Evolutionary conservation across 2,329 filamentous ascomycete species (phyloP).

Genomic region (Arthrobotrys megalospora): DNA sequence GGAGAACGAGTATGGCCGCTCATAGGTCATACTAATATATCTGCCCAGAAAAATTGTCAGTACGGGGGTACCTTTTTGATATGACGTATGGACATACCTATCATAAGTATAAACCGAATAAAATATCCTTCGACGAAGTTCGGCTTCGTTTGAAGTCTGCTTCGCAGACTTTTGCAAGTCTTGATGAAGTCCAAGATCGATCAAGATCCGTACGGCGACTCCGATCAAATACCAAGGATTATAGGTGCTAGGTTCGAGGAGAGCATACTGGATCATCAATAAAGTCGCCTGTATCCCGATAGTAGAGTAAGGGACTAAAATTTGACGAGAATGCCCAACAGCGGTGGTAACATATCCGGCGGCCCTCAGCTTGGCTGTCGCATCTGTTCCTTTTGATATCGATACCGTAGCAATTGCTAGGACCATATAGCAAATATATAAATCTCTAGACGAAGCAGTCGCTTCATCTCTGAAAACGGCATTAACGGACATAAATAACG

Average conservation of each 20-base stretch:
- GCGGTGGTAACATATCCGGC: constrained; percentile 76
- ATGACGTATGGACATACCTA: constrained; percentile 72
- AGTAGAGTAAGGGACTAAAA: constrained; percentile 86
- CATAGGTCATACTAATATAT: constrained; percentile 88
- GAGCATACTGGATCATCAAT: constrained; percentile 88
- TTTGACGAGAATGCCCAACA: constrained; percentile 82
- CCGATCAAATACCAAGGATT: constrained; percentile 95
- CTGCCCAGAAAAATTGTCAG: constrained; percentile 69
- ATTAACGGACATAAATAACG: constrained; percentile 83
- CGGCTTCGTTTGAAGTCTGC: constrained; percentile 78
- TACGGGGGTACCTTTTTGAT: not conserved
- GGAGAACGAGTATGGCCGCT: constrained; percentile 91
- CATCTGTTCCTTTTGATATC: constrained; percentile 64
- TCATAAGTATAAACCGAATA: constrained; percentile 93
- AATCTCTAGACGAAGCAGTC: constrained; percentile 78
- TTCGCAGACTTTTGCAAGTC: constrained; percentile 82
- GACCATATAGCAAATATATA: constrained; percentile 91
- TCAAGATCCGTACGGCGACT: constrained; percentile 86
- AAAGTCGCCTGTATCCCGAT: constrained; percentile 89
- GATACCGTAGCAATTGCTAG: constrained; percentile 79
- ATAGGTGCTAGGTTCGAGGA: constrained; percentile 90
- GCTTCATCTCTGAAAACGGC: constrained; percentile 81
- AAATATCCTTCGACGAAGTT: constrained; percentile 86
- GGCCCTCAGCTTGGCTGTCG: constrained; percentile 70
- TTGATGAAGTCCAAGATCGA: constrained; percentile 93